phyloP scores from a whole-genome alignment of 495 filamentous ascomycete species.

The Glonium stellatum region DNA sequence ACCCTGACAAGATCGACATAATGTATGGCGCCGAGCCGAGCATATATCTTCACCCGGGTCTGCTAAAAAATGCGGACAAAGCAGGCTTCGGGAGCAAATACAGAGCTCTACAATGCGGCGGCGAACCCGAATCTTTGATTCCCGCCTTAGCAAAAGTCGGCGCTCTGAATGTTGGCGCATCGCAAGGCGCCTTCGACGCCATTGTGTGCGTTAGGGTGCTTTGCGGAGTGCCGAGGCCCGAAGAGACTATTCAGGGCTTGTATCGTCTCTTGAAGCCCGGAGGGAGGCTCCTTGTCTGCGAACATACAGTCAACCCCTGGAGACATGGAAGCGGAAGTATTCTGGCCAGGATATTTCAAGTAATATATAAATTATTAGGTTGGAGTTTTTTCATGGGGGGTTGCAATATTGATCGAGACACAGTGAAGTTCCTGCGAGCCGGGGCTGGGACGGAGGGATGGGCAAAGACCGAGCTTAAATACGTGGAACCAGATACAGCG shows the following conservation, averaged over 20 bases:
- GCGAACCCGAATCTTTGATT: slow-evolving; percentile 31
- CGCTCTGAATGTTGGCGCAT: slow-evolving; percentile 18
- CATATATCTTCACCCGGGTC: slow-evolving; percentile 30
- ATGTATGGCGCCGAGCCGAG: slow-evolving; percentile 39
- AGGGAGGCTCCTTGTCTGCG: slow-evolving; percentile 37
- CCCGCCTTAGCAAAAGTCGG: slow-evolving; percentile 29
- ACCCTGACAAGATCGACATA: slow-evolving; percentile 14
- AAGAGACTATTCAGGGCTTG: slow-evolving; percentile 29
- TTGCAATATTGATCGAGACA: slow-evolving; percentile 33
- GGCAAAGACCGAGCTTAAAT: slow-evolving; percentile 24
- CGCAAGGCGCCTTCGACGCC: slow-evolving; percentile 33
- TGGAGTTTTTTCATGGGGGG: slow-evolving; percentile 36
- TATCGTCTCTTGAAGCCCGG: slow-evolving; percentile 39
- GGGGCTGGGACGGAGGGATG: slow-evolving; percentile 22
- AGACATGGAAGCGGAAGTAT: slow-evolving; percentile 17
- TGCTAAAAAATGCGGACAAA: slow-evolving; percentile 27
- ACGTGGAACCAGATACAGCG: slow-evolving; percentile 13
- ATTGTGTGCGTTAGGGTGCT: slow-evolving; percentile 38
- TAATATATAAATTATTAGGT: slow-evolving; percentile 26
- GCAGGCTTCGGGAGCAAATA: slow-evolving; percentile 33
- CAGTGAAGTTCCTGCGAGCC: slow-evolving; percentile 19
- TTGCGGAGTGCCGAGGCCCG: slow-evolving; percentile 33
- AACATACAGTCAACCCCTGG: slow-evolving; percentile 37
- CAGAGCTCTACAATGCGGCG: slow-evolving; percentile 33
- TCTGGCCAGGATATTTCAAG: slow-evolving; percentile 23